Percentiles rank a stretch among this genome's conserved stretches.
phyloP scores from a whole-genome alignment of 805 yeast species.

The Jamesozyma hellenica region DNA sequence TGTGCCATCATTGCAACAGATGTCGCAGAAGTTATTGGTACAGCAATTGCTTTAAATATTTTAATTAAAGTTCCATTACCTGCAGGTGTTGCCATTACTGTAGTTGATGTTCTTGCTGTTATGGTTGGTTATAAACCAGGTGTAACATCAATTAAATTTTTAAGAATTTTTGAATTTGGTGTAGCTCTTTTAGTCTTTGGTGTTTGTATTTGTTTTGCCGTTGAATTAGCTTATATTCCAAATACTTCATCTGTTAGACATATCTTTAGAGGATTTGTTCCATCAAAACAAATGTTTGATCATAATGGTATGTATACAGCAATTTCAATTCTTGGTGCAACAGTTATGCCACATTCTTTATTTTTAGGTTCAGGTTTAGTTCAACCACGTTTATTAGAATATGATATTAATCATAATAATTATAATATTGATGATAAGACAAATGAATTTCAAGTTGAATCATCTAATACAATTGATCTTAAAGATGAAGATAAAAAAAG shows the following conservation, averaged over 20 bases:
- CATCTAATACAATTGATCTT: too few relatives aligned
- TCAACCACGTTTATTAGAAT: conserved; percentile 73
- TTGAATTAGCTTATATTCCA: conserved; percentile 54
- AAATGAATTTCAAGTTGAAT: too few relatives aligned
- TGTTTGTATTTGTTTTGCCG: conserved; percentile 70
- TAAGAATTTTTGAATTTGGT: conserved; percentile 64
- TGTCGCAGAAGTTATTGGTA: conserved; percentile 88
- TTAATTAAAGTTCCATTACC: conserved; percentile 64
- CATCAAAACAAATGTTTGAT: conserved; percentile 40
- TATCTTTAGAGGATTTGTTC: conserved; percentile 60
- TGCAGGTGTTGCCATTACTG: conserved; percentile 69
- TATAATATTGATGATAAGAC: conserved; percentile 23
- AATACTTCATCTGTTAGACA: conserved; percentile 34
- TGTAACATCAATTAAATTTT: conserved; percentile 61
- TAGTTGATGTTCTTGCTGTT: conserved; percentile 70
- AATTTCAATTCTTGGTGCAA: conserved; percentile 81
- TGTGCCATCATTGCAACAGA: conserved; percentile 86
- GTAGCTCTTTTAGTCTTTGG: conserved; percentile 63
- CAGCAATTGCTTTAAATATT: conserved; percentile 78
- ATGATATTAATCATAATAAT: conserved; percentile 50
- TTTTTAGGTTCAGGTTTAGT: conserved; percentile 81
- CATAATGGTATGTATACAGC: conserved; percentile 62
- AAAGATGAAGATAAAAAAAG: too few relatives aligned
- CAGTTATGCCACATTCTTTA: conserved; percentile 88
- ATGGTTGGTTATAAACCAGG: conserved; percentile 70